Evolutionary conservation across 805 yeast genomes (phyloP), one percentile per base, ranked within the genome.

Genomic region (Wickerhamomyces chaumierensis): DNA sequence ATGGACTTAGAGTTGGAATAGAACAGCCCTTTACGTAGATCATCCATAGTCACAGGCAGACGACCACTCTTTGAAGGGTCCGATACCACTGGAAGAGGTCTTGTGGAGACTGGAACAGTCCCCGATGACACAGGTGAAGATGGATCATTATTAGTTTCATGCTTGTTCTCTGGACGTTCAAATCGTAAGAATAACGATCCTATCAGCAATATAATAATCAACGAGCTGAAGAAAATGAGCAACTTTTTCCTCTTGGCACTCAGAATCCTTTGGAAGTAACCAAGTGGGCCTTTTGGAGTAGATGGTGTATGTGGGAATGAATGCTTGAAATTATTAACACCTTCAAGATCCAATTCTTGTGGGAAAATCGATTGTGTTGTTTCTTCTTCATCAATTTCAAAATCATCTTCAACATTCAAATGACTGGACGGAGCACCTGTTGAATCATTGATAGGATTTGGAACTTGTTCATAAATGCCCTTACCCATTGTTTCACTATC

Each of bases 1-100:
- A 47, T 18, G 13, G 41, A 37, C 14, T 44, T 35, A 4, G 45
- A 36, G 29, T 34, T 43, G 3, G 45, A 46, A 13, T 37, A 36
- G 5, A 53, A 47, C 3, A 33, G 35, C 2, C 53, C 51, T 8
- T 37, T 15, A 39, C 48, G 45, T 6, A 52, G 25, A 16, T 46
- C 57, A 2, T 36, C 38, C 48, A 53, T 42, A 3, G 49, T 39
- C 9, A 53, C 33, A 34, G 41, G 39, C 12, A 31, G 35, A 20
- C 36, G 39, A 23, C 32, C 6, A 5, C 15, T 25, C 16, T 23
- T 21, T 21, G 43, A 40, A 14, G 31, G 15, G 7, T 39, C 35
- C 32, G 39, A 29, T 19, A 23, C 29, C 12, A 11, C 29, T 9
- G 29, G 29, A 11, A 13, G 29, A 4, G 14, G 29, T 8, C 29